These are phyloP conservation scores for Filosporella fistucella DNA, from an alignment of 495 filamentous ascomycete species.

Conservation along the genomic window DNA sequence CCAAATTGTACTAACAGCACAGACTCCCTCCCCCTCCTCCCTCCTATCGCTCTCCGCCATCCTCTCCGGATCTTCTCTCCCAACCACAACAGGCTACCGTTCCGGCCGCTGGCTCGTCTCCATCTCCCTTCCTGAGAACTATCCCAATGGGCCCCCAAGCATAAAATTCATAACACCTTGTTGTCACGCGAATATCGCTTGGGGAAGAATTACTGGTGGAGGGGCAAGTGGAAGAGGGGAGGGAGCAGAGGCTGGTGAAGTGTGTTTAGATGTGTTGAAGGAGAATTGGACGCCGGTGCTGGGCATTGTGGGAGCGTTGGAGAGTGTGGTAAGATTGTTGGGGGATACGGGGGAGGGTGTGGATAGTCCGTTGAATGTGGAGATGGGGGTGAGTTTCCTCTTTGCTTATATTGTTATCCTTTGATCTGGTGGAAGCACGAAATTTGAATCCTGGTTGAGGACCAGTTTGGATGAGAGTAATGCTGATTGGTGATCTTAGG, in stretches of 20 bases:
- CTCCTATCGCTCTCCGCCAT: slow-evolving; percentile 76
- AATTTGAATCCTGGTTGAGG: too few relatives aligned
- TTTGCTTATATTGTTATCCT: too few relatives aligned
- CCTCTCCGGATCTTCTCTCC: slow-evolving; percentile 60
- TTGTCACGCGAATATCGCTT: slow-evolving; percentile 81
- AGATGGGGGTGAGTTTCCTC: too few relatives aligned
- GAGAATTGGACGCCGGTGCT: slow-evolving; percentile 82
- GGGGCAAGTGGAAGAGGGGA: too few relatives aligned
- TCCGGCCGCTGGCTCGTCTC: slow-evolving; percentile 82
- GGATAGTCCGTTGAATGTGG: slow-evolving; percentile 85
- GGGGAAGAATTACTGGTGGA: too few relatives aligned
- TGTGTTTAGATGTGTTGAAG: slow-evolving; percentile 83
- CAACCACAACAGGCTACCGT: slow-evolving; percentile 57
- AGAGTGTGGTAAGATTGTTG: slow-evolving; percentile 67
- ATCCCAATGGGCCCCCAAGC: slow-evolving; percentile 71
- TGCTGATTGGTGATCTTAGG: too few relatives aligned
- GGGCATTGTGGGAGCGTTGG: slow-evolving; percentile 71
- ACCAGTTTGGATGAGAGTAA: too few relatives aligned
- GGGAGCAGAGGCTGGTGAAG: slow-evolving; percentile 83
- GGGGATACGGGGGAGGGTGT: slow-evolving; percentile 69
- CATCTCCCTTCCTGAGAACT: slow-evolving; percentile 71
- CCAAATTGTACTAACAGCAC: too few relatives aligned
- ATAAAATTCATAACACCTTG: slow-evolving; percentile 77
- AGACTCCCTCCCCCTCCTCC: slow-evolving; percentile 71
- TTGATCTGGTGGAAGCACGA: too few relatives aligned